These are phyloP conservation scores for Thalassia testudinum DNA, from an alignment of 116 monocot species.

Conservation along the genomic window DNA sequence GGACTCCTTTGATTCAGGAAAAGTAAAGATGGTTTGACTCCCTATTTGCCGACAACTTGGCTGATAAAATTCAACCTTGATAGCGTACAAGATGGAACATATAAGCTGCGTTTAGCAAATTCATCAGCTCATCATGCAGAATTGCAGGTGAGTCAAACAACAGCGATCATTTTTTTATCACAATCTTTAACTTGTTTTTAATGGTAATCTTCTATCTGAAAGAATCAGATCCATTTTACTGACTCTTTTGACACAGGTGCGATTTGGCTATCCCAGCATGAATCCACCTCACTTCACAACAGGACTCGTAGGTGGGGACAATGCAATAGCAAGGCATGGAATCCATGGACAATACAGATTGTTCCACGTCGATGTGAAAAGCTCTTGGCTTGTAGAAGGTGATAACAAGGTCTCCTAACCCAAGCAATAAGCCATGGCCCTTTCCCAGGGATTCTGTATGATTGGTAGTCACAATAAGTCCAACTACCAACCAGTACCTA, in stretches of 20 bases:
- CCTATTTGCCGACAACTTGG: constrained; percentile 65
- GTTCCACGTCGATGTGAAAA: constrained; percentile 31
- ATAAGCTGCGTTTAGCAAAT: constrained; percentile 49
- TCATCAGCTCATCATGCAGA: constrained; percentile 45
- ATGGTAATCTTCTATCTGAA: background rate
- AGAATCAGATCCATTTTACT: background rate
- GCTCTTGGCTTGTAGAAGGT: constrained; percentile 45
- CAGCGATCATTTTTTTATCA: too few species aligned
- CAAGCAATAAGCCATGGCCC: constrained; percentile 34
- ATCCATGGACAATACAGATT: constrained; percentile 75
- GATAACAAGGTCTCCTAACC: constrained; percentile 52
- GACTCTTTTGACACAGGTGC: constrained; percentile 22
- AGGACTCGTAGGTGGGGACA: constrained; percentile 58
- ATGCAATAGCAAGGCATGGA: constrained; percentile 78
- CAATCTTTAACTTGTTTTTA: too few species aligned
- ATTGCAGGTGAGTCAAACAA: constrained; percentile 33
- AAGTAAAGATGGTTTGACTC: constrained; percentile 8
- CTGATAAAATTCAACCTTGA: constrained; percentile 65
- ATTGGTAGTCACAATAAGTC: constrained; percentile 6
- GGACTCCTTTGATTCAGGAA: constrained; percentile 15
- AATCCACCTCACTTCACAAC: constrained; percentile 52
- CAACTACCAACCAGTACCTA: too few species aligned
- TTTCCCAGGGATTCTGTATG: constrained; percentile 71
- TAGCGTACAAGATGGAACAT: constrained; percentile 23
- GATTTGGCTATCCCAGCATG: constrained; percentile 30